Evolutionary conservation across 208 protist species (phyloP), one percentile per base, ranked within the genome.

Genomic region (Angomonas deanei): DNA sequence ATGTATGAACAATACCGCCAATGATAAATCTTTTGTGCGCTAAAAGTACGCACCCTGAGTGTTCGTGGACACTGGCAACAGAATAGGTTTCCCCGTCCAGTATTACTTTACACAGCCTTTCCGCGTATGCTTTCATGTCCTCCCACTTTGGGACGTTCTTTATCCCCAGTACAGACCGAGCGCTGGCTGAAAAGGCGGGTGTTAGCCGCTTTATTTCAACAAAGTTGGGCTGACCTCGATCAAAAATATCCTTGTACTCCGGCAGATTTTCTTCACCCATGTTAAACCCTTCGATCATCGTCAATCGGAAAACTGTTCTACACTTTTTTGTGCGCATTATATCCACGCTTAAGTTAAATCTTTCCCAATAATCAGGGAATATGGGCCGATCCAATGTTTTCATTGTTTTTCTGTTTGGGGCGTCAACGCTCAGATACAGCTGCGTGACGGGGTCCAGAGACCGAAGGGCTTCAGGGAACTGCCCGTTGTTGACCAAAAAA

Each of bases 271-370:
- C 84, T 27, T 79, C 64, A 11, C 54, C 64, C 82, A 95, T 95
- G 72, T 99, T 98, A 73, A 92, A 98, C 15, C 76, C 89, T 53
- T 98, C 97, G 36, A 99, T 96, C 64, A 98, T 83, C 8, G 97
- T 99, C 38, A 99, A 77, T 8, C 97, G 87, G 80, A 98, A 98
- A 28, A 99, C 97, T 0, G 96, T 98, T 55, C 97, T 82, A 66
- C 94, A 83, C 64, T 78, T 84, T 71, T 91, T 96, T 28, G 74
- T 61, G 15, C 73, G 78, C 78, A 98, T 92, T n/a, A 62, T 64
- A 27, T 88, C 66, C n/a, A 98, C 86, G 60, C 91, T 96, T 27
- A 76, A 72, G 55, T 97, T 83, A 74, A 97, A 97, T 15, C 96
- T 74, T 32, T 97, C 87, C 94, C 95, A 98, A 71, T 88, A 98